Evolutionary conservation across 441 rosid genomes (phyloP).

Genomic region (Omphalea diandra): DNA sequence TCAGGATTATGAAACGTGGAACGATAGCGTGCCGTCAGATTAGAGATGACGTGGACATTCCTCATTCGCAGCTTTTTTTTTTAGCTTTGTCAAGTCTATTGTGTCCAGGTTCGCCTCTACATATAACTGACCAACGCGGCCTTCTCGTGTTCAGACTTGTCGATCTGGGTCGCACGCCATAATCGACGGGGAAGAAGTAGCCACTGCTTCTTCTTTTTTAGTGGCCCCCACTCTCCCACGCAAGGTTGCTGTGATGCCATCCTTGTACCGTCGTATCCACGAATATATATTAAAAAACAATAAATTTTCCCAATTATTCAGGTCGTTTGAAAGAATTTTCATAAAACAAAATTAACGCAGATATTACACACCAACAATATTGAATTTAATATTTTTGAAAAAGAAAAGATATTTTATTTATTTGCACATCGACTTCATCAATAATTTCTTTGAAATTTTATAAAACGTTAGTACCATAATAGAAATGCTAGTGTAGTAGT

Average conservation of each 20-base stretch:
- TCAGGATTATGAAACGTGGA: not conserved
- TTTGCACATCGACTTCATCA: too few relatives aligned
- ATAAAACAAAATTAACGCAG: not conserved
- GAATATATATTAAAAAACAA: not conserved
- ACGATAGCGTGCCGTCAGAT: not conserved
- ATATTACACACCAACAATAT: too few relatives aligned
- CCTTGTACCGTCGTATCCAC: not conserved
- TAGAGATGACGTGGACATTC: not conserved
- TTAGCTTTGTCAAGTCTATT: not conserved
- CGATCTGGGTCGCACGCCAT: not conserved
- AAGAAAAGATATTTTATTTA: too few relatives aligned
- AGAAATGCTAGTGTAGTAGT: not conserved
- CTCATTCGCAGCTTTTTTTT: not conserved
- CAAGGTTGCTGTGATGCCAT: not conserved
- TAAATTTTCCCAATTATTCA: not conserved
- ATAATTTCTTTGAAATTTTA: too few relatives aligned
- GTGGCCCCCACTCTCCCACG: constrained; percentile 5
- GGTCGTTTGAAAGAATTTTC: too few relatives aligned
- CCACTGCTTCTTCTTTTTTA: not conserved
- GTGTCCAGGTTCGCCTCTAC: constrained; percentile 8
- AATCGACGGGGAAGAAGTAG: not conserved
- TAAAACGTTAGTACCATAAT: not conserved
- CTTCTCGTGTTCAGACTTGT: not conserved
- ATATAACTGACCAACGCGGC: not conserved
- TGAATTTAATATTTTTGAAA: too few relatives aligned